These are phyloP conservation scores for Xylaria multiplex DNA, from an alignment of 2,329 filamentous ascomycete genomes.

Conservation along the genomic window DNA sequence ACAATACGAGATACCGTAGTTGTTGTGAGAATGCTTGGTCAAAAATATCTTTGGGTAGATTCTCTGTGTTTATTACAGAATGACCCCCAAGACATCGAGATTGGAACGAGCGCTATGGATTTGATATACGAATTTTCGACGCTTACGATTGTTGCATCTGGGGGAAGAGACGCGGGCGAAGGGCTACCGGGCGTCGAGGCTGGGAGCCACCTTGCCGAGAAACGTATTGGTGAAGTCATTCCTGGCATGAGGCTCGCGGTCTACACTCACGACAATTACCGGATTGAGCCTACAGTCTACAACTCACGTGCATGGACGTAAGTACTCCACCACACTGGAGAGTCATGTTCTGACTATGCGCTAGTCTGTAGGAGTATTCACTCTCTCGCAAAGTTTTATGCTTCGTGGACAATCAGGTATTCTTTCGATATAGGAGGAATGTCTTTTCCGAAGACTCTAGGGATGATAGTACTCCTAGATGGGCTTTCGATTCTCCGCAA, in stretches of 20 bases:
- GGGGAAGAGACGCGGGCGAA: background rate
- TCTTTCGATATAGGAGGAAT: background rate
- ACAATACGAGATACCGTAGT: background rate
- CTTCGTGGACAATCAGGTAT: constrained; percentile 5
- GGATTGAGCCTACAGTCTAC: background rate
- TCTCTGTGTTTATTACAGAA: constrained; percentile 4
- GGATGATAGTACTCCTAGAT: too few species aligned
- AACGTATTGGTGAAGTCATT: constrained; percentile 1
- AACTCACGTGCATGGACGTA: constrained; percentile 13
- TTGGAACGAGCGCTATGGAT: constrained; percentile 1
- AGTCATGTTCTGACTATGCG: background rate
- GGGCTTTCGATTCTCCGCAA: too few species aligned
- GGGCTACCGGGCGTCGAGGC: background rate
- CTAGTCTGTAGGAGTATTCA: constrained; percentile 1
- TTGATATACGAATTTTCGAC: background rate
- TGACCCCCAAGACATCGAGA: background rate
- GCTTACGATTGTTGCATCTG: background rate
- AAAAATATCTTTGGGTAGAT: constrained; percentile 11
- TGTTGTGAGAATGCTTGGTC: background rate
- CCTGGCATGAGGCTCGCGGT: constrained; percentile 2
- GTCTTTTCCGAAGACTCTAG: background rate
- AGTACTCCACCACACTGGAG: background rate
- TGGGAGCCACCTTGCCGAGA: background rate
- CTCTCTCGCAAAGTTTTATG: background rate
- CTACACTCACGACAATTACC: background rate